Conservation (phyloP, 2,329 filamentous ascomycete species). For the Aspergillus melleus region DNA sequence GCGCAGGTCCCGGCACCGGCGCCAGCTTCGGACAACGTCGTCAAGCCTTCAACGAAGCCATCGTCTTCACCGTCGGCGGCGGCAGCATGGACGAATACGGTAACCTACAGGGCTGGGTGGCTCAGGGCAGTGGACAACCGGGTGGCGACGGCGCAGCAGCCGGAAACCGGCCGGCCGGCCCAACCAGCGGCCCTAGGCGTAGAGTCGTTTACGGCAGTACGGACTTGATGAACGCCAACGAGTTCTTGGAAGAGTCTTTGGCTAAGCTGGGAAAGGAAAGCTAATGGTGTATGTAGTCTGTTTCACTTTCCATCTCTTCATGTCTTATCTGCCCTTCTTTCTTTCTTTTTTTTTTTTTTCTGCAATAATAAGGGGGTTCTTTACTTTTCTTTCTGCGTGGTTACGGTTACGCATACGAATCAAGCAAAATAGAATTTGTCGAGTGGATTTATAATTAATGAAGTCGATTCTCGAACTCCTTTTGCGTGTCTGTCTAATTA, state of each 20-base stretch:
- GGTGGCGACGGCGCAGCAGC: slow-evolving; percentile 51
- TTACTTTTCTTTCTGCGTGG: not conserved
- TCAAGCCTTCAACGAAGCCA: slow-evolving; percentile 84
- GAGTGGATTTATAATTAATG: slow-evolving; percentile 6
- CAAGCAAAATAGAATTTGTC: slow-evolving; percentile 9
- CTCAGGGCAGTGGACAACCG: slow-evolving; percentile 62
- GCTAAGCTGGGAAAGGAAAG: slow-evolving; percentile 58
- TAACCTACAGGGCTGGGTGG: slow-evolving; percentile 94
- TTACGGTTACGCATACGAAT: not conserved
- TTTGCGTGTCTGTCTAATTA: not conserved
- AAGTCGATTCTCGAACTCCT: not conserved
- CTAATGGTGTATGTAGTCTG: slow-evolving; percentile 16
- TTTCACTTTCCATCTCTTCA: too few species aligned
- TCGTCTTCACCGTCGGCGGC: slow-evolving; percentile 93
- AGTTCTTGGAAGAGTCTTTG: slow-evolving; percentile 60
- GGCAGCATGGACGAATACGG: slow-evolving; percentile 99
- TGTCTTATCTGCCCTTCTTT: too few species aligned
- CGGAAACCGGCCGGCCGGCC: slow-evolving; percentile 24
- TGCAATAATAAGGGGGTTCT: too few species aligned
- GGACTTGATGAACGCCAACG: slow-evolving; percentile 64
- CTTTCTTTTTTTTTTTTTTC: too few species aligned
- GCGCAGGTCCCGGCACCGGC: slow-evolving; percentile 63
- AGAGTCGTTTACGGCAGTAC: slow-evolving; percentile 95
- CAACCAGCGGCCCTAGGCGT: slow-evolving; percentile 60
- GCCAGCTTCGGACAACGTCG: slow-evolving; percentile 89